Percentiles rank a stretch among this genome's conserved stretches.
Conservation (phyloP, 169 alveolate genomes). For the Babesia ovis region DNA sequence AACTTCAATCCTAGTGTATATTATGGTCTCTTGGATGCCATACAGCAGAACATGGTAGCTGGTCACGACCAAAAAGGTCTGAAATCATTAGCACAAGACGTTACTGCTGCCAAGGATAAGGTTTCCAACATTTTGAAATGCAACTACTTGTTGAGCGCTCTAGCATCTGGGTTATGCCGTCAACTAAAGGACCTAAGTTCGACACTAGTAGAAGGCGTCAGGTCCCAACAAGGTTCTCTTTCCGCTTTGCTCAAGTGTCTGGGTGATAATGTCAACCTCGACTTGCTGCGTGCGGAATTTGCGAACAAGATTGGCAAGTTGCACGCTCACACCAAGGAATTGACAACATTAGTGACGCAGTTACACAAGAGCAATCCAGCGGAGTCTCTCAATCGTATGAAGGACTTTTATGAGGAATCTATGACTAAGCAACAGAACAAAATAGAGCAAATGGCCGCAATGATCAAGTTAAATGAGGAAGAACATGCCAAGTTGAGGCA, state of each 20-base stretch:
- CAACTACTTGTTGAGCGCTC: constrained; percentile 26
- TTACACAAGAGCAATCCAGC: constrained; percentile 20
- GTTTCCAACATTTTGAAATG: constrained; percentile 37
- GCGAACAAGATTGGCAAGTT: constrained; percentile 2
- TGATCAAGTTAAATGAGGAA: constrained; percentile 18
- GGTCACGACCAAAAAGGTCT: neutral
- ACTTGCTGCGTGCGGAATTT: constrained; percentile 13
- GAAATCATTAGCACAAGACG: neutral
- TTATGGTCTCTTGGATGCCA: constrained; percentile 21
- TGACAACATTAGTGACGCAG: neutral
- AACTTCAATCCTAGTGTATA: constrained; percentile 20
- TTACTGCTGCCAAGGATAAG: constrained; percentile 20
- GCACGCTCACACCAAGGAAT: constrained; percentile 22
- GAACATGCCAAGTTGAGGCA: constrained; percentile 14
- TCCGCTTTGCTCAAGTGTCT: neutral
- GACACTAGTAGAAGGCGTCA: neutral
- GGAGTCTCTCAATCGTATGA: constrained; percentile 5
- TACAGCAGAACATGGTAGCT: constrained; percentile 7
- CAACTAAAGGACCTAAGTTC: constrained; percentile 17
- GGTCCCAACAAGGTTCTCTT: constrained; percentile 9
- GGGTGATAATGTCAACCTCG: constrained; percentile 9
- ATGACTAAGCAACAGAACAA: constrained; percentile 1
- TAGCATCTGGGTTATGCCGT: constrained; percentile 36
- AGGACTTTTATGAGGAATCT: constrained; percentile 26
- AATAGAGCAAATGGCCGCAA: constrained; percentile 11